Evolutionary conservation across 2,329 filamentous ascomycete species (phyloP), one percentile per base, ranked within the genome.

Genomic region (Beauveria sp.): DNA sequence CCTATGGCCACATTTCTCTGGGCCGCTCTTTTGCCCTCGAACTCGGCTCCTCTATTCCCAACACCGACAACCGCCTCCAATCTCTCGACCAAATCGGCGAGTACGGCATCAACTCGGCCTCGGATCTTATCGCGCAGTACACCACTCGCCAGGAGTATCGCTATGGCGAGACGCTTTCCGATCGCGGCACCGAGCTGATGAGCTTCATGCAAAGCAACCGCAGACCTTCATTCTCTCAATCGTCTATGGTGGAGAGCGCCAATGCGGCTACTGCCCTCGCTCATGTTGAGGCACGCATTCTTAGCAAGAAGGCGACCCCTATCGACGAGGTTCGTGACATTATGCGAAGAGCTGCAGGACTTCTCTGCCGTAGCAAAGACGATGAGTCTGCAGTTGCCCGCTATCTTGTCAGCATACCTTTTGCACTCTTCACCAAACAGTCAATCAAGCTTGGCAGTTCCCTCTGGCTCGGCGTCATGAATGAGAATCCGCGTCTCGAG

Each of bases 121-220:
- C 95, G 2, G 93, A 98, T 71, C 96, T 99, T 68, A 86, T 99
- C 70, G 92, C 95, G 1, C 93, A 99, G 70, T 99, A 99, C 72
- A 98, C 93, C 3, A 96, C 92, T 28, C 89, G 95, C 43, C 96
- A 99, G 72, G 93, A 96, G 70, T 99, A 99, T 73, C 87, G 93
- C 61, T 93, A 93, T 70, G 86, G 91, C 12, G 91, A 96, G 71
- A 83, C 86, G 2, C 77, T 89, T 43, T 85, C 87, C 1, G 86
- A 89, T 62, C 84, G 87, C 63, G 86, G 87, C 63, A 79, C 82
- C 63, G 86, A 89, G 69, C 83, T 88, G 77, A 75, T 88, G 56
- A 81, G 80, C 51, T 81, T 83, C 62, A 82, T 86, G 79, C 80
- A 80, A 18, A 71, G 82, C 55, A 81, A 81, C 64, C 78, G 79